Evolutionary conservation across 495 filamentous ascomycete species (phyloP), one percentile per base, ranked within the genome.

Genomic region (Aspergillus egyptiacus): DNA sequence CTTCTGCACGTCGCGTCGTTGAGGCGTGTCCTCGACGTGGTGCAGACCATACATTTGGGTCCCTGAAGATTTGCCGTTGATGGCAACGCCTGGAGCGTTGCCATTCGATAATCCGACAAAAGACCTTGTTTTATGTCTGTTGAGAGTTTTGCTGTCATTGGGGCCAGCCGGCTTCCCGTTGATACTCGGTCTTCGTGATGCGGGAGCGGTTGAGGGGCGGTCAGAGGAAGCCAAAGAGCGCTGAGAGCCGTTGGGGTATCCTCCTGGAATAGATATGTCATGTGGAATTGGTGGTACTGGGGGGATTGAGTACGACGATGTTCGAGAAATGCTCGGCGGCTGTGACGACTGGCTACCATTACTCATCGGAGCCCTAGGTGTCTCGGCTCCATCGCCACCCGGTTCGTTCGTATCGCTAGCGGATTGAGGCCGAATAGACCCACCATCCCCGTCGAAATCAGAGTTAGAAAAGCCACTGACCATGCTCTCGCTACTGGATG

Each of bases 401-500:
- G 47, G 39, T 14, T 51, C 49, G 15, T 56, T 44, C n/a, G 51
- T 57, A 18, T 68, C 60, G 25, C 53, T 36, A 11, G 51, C 47
- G n/a, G 56, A 62, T 46, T 65, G 63, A 6, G 58, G 59, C 32
- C 55, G 54, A 17, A 62, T 53, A 3, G 64, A 68, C 6, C 28
- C 36, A 11, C 52, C 57, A 40, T 72, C 71, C 14, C 50, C 55
- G 22, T 66, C 68, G 32, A 65, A 51, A 17, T 72, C 69, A 22
- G 68, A 72, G 6, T 56, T 44, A 13, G 69, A 65, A 45, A 58
- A 74, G 10, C 59, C 59, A 35, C 65, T 74, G 27, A 70, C 60
- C 67, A 74, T 68, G 51, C 71, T 74, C 14, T 74, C 71, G 25
- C 71, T 72, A 28, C 70, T 69, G 5, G 67, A 71, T 10, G 68